Base-by-base conservation (phyloP, 768 basidiomycete species). In the Xerocomellus chrysenteron region DNA sequence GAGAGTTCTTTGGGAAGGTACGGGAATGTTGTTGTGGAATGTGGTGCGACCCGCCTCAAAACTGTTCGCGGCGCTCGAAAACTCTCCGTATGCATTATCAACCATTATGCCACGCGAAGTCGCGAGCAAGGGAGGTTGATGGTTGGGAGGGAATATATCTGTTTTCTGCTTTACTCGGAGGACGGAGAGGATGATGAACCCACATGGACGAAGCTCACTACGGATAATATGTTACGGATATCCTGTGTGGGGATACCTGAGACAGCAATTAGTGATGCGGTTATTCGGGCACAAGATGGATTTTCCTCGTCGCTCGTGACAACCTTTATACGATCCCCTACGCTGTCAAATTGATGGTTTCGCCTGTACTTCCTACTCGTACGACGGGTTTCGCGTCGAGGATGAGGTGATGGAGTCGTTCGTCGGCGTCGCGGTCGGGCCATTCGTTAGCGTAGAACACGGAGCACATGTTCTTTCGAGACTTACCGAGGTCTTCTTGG, bases 41-140 rank as follows among this genome's bases (percentile, higher is more conserved):
- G 56, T 13, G 56, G 54, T 16, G 30, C 56, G 32, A 56, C 42
- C 16, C 54, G 56, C 11, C 28, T 56, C 26, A 32, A 17, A 37
- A 47, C 46, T 9, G 43, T 56, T 41, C 45, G 14, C 1, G 14
- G n/a, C 5, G 56, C 56, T 37, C 39, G 17, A n/a, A 54, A 26
- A 24, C 46, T 57, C 33, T 56, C 56, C 2, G 56, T 16, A n/a
- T 57, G 54, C 26, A 43, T 57, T 4, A 47, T 56, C 40, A 57
- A 57, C 40, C 46, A 57, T 21, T 41, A 56, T 19, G 54, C 17
- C 8, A 24, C 26, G 13, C 26, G 13, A 24, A 30, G n/a, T 37
- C 52, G 37, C 4, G 39, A 28, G 1, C 33, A 57, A 48, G 56
- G 56, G 28, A 57, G 19, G 35, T 24, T 57, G 28, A 21, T 48